Evolutionary conservation across 441 rosid species (phyloP).

Genomic region (Aleurites moluccanus): DNA sequence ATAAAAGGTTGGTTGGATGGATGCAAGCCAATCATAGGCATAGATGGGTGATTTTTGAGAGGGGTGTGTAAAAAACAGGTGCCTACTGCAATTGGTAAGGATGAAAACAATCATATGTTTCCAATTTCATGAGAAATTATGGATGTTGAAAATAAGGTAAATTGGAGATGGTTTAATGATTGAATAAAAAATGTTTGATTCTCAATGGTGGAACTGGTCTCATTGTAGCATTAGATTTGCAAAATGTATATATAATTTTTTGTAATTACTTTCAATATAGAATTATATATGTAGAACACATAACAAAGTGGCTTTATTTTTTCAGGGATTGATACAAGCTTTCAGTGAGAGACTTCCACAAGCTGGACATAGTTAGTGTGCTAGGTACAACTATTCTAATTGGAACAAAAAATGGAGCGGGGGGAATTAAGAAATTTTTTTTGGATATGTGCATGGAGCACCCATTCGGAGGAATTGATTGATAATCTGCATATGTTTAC

Average conservation of each 20-base stretch:
- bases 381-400: not conserved
- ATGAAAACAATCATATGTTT: not conserved
- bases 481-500: not conserved
- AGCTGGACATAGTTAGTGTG: not conserved
- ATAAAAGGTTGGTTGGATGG: not conserved
- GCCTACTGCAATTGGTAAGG: not conserved
- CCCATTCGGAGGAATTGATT: not conserved
- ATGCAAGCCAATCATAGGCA: not conserved
- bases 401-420: not conserved
- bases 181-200: not conserved
- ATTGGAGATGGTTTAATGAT: not conserved
- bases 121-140: not conserved
- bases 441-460: not conserved
- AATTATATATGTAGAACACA: too few species aligned
- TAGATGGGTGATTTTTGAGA: conserved; percentile 17
- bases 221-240: not conserved
- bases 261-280: too few species aligned
- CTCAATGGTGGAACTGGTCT: not conserved
- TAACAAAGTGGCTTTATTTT: too few species aligned
- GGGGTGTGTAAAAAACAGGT: not conserved
- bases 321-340: not conserved
- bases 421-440: not conserved
- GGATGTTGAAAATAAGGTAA: not conserved
- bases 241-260: not conserved
- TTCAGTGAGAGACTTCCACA: not conserved